Percentiles rank a stretch among this genome's conserved stretches.
These are phyloP conservation scores for Yamadazyma laniorum DNA, from an alignment of 805 yeast genomes.

Conservation along the genomic window DNA sequence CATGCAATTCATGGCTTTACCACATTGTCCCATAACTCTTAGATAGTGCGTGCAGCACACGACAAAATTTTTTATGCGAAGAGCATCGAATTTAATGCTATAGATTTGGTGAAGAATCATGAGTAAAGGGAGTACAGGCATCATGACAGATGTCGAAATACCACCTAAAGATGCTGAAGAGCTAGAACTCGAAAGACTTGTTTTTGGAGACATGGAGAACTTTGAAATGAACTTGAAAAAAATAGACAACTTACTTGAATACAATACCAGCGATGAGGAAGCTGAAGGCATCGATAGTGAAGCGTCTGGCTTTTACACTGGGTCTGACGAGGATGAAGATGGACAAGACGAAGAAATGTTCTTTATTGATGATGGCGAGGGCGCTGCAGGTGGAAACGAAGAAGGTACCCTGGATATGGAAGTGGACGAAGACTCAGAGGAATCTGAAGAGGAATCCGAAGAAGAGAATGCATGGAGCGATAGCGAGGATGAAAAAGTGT, in stretches of 20 bases:
- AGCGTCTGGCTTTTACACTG: constrained; percentile 14
- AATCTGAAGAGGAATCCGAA: constrained; percentile 16
- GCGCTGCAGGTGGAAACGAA: constrained; percentile 26
- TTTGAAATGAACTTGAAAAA: constrained; percentile 63
- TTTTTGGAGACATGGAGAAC: constrained; percentile 84
- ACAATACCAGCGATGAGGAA: constrained; percentile 38
- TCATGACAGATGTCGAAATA: constrained; percentile 20
- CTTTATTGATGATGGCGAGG: constrained; percentile 42
- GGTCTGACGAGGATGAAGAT: constrained; percentile 25
- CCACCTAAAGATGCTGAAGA: constrained; percentile 88
- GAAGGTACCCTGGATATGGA: constrained; percentile 21
- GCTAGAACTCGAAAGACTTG: constrained; percentile 70
- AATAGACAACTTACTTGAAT: constrained; percentile 55
- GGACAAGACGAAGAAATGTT: constrained; percentile 39
- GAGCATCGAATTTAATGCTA: background rate
- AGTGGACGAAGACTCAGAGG: constrained; percentile 14
- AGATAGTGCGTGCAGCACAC: background rate
- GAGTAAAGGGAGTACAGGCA: constrained; percentile 11
- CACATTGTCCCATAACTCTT: too few species aligned
- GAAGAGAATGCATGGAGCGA: constrained; percentile 67
- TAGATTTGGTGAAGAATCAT: background rate
- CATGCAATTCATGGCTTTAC: background rate
- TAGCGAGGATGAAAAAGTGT: constrained; percentile 80
- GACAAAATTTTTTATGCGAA: background rate
- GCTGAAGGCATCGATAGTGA: constrained; percentile 26